A percentile compares a stretch with the other conserved stretches of the same genome.
phyloP scores from a whole-genome alignment of 2,329 filamentous ascomycete species.

The Pseudocercospora fijiensis region DNA sequence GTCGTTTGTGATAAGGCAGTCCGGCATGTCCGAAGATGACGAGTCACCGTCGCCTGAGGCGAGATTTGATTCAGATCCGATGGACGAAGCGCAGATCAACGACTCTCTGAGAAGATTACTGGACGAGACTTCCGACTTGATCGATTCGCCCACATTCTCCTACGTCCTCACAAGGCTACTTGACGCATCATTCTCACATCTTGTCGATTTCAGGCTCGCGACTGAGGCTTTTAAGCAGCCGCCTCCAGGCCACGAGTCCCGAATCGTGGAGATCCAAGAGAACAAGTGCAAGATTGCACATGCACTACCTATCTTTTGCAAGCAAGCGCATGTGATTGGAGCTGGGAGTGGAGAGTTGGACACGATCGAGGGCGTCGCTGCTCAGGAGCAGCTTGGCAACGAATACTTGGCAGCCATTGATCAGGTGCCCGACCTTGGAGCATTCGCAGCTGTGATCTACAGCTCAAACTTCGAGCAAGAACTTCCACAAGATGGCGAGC shows the following conservation, averaged over 20 bases:
- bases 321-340: constrained; percentile 87
- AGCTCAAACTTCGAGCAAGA: constrained; percentile 71
- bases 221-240: constrained; percentile 69
- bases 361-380: constrained; percentile 32
- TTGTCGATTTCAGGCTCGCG: constrained; percentile 80
- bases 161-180: constrained; percentile 83
- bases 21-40: constrained; percentile 62
- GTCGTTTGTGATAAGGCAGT: constrained; percentile 78
- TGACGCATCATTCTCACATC: constrained; percentile 79
- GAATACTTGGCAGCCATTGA: constrained; percentile 67
- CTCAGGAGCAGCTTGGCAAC: constrained; percentile 42
- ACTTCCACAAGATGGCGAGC: constrained; percentile 38
- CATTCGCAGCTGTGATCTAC: constrained; percentile 83
- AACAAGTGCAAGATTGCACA: constrained; percentile 76
- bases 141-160: constrained; percentile 88
- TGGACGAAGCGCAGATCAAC: constrained; percentile 41
- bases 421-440: constrained; percentile 70
- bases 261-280: constrained; percentile 49
- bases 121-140: constrained; percentile 92
- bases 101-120: constrained; percentile 75
- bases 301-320: constrained; percentile 82
- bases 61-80: constrained; percentile 20
- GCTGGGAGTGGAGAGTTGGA: constrained; percentile 67
- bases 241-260: constrained; percentile 51
- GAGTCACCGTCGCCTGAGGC: constrained; percentile 31